Conservation (phyloP, 257 asterid genomes). For the Gynochthodes officinalis region DNA sequence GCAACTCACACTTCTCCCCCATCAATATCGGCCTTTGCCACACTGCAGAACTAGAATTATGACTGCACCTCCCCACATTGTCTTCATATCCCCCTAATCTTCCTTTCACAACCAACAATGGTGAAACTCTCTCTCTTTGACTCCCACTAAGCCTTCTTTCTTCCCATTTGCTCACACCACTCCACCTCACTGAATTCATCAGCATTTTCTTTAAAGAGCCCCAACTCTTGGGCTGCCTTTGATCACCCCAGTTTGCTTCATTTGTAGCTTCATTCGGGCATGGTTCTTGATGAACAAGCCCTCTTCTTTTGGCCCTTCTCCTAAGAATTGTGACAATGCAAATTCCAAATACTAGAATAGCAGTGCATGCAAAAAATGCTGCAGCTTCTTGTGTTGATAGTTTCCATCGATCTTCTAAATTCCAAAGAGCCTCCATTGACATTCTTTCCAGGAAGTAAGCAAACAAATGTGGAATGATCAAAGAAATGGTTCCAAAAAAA, state of each 20-base stretch:
- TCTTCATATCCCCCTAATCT: conserved; percentile 23
- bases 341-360: conserved; percentile 28
- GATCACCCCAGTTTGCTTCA: conserved; percentile 6
- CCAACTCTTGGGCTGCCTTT: conserved; percentile 1
- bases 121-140: conserved; percentile 28
- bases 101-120: conserved; percentile 33
- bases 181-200: conserved; percentile 54
- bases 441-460: not conserved
- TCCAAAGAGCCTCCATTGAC: conserved; percentile 63
- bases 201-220: conserved; percentile 31
- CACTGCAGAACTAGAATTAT: conserved; percentile 59
- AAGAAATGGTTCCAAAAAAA: not conserved
- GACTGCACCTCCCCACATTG: conserved; percentile 49
- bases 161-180: conserved; percentile 46
- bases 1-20: conserved; percentile 90
- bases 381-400: conserved; percentile 49
- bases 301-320: conserved; percentile 21
- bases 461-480: not conserved
- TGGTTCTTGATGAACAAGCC: conserved; percentile 38
- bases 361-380: conserved; percentile 46
- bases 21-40: conserved; percentile 86
- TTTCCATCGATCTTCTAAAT: conserved; percentile 57
- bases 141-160: conserved; percentile 11
- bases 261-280: not conserved
- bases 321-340: conserved; percentile 24